Conservation (phyloP, 2,329 filamentous ascomycete species). For the Botryosphaeria agaves region DNA sequence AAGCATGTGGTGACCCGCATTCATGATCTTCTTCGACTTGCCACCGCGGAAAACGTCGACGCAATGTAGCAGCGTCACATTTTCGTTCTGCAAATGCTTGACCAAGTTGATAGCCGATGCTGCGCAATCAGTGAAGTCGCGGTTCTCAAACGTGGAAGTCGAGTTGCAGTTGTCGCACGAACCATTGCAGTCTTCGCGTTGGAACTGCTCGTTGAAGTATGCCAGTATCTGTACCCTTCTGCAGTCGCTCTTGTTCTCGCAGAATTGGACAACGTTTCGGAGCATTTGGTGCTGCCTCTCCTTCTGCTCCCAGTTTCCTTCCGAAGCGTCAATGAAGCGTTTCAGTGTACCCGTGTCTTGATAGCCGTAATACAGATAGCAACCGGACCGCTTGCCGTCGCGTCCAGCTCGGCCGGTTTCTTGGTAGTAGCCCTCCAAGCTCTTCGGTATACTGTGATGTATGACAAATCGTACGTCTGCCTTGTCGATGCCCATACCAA, state of each 20-base stretch:
- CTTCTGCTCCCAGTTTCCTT: slow-evolving; percentile 63
- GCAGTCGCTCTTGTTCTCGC: slow-evolving; percentile 78
- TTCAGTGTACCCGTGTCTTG: slow-evolving; percentile 56
- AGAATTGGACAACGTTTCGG: slow-evolving; percentile 68
- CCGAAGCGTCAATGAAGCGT: slow-evolving; percentile 68
- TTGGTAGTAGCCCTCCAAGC: slow-evolving; percentile 93
- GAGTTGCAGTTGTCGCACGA: slow-evolving; percentile 83
- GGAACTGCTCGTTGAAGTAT: slow-evolving; percentile 88
- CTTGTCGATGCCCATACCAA: slow-evolving; percentile 99
- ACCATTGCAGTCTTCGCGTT: slow-evolving; percentile 49
- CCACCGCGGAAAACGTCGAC: slow-evolving; percentile 70
- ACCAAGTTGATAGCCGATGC: slow-evolving; percentile 54
- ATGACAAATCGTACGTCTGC: slow-evolving; percentile 92
- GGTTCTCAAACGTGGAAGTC: slow-evolving; percentile 48
- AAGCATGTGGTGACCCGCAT: slow-evolving; percentile 31
- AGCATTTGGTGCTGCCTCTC: slow-evolving; percentile 74
- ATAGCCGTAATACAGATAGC: slow-evolving; percentile 79
- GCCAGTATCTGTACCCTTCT: slow-evolving; percentile 71
- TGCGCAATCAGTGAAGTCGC: slow-evolving; percentile 65
- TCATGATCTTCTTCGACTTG: slow-evolving; percentile 39
- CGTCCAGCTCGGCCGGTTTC: slow-evolving; percentile 90
- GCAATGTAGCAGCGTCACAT: slow-evolving; percentile 61
- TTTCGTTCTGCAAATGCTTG: slow-evolving; percentile 33
- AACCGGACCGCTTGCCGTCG: slow-evolving; percentile 74
- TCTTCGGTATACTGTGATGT: slow-evolving; percentile 84